phyloP scores from a whole-genome alignment of 768 basidiomycete species.

The Mycena sanguinolenta region DNA sequence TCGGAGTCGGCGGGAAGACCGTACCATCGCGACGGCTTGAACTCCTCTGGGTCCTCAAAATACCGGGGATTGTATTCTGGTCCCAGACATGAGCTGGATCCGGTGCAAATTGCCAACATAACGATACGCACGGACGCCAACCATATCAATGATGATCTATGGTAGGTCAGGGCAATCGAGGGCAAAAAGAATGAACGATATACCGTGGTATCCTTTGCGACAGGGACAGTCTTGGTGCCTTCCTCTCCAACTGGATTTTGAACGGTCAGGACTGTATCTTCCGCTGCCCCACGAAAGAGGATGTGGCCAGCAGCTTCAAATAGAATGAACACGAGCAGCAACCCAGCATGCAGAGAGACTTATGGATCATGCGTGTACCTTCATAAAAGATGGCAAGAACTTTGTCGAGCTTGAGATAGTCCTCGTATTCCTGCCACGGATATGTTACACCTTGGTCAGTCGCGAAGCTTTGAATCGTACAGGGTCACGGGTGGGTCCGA shows the following conservation, averaged over 20 bases:
- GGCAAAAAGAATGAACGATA: too few relatives aligned
- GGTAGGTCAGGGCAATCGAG: conserved; percentile 25
- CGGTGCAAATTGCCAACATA: not conserved
- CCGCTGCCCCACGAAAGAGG: conserved; percentile 43
- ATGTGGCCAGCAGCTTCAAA: conserved; percentile 38
- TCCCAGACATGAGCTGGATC: conserved; percentile 4
- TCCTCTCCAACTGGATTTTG: conserved; percentile 45
- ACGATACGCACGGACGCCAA: conserved; percentile 45
- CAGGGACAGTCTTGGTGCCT: conserved; percentile 37
- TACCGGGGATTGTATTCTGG: conserved; percentile 67
- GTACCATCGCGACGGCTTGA: conserved; percentile 66
- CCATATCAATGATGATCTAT: conserved; percentile 45
- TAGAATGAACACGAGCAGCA: not conserved
- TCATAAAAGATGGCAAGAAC: conserved; percentile 48
- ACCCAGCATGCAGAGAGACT: conserved; percentile 13
- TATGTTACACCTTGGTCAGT: not conserved
- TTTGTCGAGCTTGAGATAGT: conserved; percentile 42
- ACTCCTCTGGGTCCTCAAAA: conserved; percentile 62
- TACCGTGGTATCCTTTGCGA: conserved; percentile 38
- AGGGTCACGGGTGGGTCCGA: conserved; percentile 52
- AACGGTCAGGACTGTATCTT: conserved; percentile 45
- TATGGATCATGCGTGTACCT: conserved; percentile 46
- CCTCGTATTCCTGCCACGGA: conserved; percentile 38
- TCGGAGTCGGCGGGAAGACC: conserved; percentile 57
- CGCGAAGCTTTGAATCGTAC: conserved; percentile 29